Conservation (phyloP, 257 asterid species). For the Solanum gracilifrons region DNA sequence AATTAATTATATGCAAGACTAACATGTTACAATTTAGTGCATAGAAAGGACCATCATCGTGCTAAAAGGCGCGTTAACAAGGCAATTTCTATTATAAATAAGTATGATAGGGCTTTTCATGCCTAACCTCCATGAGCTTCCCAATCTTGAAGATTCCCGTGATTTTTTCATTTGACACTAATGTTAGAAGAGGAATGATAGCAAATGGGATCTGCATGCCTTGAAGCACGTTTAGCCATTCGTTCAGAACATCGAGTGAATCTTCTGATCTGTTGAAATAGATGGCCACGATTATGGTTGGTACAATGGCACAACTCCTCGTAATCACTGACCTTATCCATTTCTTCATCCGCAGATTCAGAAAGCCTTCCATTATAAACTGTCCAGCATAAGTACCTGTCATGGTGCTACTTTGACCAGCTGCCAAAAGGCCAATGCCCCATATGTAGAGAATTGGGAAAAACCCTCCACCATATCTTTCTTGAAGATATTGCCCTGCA, state of each 20-base stretch:
- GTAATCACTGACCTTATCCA: slow-evolving; percentile 69
- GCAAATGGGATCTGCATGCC: slow-evolving; percentile 75
- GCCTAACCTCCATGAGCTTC: slow-evolving; percentile 36
- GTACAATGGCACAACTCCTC: slow-evolving; percentile 60
- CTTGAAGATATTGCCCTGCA: slow-evolving; percentile 54
- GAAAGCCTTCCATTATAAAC: slow-evolving; percentile 73
- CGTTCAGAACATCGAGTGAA: slow-evolving; percentile 51
- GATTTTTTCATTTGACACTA: slow-evolving; percentile 47
- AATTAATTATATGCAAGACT: background rate
- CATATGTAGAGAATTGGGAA: slow-evolving; percentile 57
- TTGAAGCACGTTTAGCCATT: slow-evolving; percentile 68
- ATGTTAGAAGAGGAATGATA: slow-evolving; percentile 53
- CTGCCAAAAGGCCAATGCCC: slow-evolving; percentile 68
- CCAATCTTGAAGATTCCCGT: slow-evolving; percentile 66
- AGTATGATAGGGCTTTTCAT: background rate
- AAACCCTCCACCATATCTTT: slow-evolving; percentile 47
- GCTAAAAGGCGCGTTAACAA: background rate
- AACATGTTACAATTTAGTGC: background rate
- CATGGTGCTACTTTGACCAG: slow-evolving; percentile 76
- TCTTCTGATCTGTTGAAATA: slow-evolving; percentile 55
- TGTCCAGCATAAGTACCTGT: slow-evolving; percentile 79
- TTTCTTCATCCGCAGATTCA: slow-evolving; percentile 48
- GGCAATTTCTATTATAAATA: background rate
- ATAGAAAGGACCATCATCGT: background rate
- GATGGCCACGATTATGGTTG: slow-evolving; percentile 48